Evolutionary conservation across 2,329 filamentous ascomycete genomes (phyloP).

Genomic region (Paecilomyces niveus): DNA sequence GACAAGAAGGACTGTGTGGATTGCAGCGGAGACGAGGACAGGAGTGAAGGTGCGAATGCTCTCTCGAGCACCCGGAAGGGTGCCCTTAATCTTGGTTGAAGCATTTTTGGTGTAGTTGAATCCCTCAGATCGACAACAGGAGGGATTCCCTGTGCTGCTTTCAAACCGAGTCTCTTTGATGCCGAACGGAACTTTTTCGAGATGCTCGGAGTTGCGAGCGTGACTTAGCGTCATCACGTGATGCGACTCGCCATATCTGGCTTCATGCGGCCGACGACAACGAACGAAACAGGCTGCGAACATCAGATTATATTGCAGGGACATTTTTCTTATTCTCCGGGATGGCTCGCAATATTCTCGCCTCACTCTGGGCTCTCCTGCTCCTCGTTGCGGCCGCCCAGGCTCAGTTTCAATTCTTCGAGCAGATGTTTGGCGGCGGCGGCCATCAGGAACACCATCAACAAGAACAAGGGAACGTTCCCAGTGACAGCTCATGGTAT

Average conservation of each 20-base stretch:
- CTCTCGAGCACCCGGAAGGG: slow-evolving; percentile 33
- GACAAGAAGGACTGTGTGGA: slow-evolving; percentile 18
- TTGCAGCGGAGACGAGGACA: slow-evolving; percentile 20
- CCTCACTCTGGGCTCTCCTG: slow-evolving; percentile 41
- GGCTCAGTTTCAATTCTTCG: slow-evolving; percentile 95
- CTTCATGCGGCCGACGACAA: slow-evolving; percentile 15
- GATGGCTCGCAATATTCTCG: slow-evolving; percentile 21
- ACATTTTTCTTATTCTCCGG: background rate
- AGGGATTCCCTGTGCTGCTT: slow-evolving; percentile 1
- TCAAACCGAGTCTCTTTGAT: background rate
- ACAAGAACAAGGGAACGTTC: slow-evolving; percentile 63
- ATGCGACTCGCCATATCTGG: slow-evolving; percentile 16
- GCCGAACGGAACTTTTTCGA: slow-evolving; percentile 13
- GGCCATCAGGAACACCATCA: slow-evolving; percentile 49
- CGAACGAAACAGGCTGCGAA: background rate
- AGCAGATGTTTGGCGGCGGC: slow-evolving; percentile 82
- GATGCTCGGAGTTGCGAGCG: slow-evolving; percentile 2
- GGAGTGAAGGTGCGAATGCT: slow-evolving; percentile 23
- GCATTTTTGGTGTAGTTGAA: slow-evolving; percentile 20
- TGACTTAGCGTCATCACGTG: slow-evolving; percentile 7
- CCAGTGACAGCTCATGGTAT: slow-evolving; percentile 79
- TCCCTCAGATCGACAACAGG: background rate
- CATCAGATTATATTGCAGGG: background rate
- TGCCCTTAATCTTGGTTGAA: slow-evolving; percentile 35
- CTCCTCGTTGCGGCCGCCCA: slow-evolving; percentile 52